phyloP scores from a whole-genome alignment of 768 basidiomycete species.

The Postia placenta region DNA sequence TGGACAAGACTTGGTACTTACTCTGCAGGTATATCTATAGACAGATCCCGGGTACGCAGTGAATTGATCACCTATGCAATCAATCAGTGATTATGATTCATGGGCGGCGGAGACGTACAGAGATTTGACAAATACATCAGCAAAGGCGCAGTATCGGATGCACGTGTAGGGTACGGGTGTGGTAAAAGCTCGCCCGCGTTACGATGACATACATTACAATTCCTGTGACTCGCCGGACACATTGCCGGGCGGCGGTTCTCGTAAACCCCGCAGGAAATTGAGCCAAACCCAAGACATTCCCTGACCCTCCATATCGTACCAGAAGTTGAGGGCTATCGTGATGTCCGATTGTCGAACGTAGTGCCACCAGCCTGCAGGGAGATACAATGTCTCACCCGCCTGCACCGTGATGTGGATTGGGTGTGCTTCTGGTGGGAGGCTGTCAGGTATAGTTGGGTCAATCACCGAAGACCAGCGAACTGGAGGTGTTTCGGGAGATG shows the following conservation, averaged over 20 bases:
- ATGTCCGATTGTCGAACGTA: conserved; percentile 68
- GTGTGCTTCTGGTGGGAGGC: conserved; percentile 46
- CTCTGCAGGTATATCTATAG: too few species aligned
- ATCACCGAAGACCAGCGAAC: conserved; percentile 82
- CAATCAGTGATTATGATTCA: neutral
- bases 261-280: conserved; percentile 44
- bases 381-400: conserved; percentile 77
- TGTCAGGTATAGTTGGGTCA: conserved; percentile 45
- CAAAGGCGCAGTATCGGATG: neutral
- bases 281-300: conserved; percentile 69
- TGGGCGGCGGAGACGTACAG: too few species aligned
- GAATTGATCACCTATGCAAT: neutral
- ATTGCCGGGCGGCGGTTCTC: conserved; percentile 35
- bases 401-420: conserved; percentile 62
- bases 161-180: neutral
- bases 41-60: neutral
- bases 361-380: conserved; percentile 96
- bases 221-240: conserved; percentile 7
- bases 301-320: conserved; percentile 78
- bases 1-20: too few species aligned
- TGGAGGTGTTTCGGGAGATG: conserved; percentile 27
- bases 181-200: neutral
- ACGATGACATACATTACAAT: neutral
- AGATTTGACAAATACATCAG: neutral
- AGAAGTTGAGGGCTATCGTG: conserved; percentile 77